Conservation (phyloP, 2,329 filamentous ascomycete species). For the Setomelanomma holmii region DNA sequence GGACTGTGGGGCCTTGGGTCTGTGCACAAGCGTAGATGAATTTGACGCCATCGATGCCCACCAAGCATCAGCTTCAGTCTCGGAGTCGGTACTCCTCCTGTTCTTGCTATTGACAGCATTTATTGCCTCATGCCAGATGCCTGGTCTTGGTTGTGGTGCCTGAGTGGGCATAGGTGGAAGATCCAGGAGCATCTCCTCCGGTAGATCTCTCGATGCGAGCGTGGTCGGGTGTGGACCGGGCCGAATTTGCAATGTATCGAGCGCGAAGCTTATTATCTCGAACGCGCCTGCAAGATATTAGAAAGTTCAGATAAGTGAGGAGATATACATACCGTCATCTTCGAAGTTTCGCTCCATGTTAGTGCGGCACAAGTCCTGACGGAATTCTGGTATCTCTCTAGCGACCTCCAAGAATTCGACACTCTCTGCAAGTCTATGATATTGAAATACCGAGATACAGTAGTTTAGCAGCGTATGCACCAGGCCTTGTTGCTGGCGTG, state of each 20-base stretch:
- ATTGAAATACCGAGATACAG: slow-evolving; percentile 49
- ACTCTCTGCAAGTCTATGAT: slow-evolving; percentile 47
- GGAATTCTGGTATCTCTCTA: slow-evolving; percentile 48
- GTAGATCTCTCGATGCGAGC: slow-evolving; percentile 16
- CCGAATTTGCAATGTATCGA: slow-evolving; percentile 7
- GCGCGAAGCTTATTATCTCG: slow-evolving; percentile 19
- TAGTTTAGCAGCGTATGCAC: slow-evolving; percentile 53
- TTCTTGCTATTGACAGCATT: background rate
- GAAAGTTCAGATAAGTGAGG: no score
- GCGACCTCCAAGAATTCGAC: slow-evolving; percentile 47
- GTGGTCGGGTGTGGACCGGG: background rate
- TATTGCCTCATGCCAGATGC: background rate
- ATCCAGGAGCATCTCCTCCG: slow-evolving; percentile 12
- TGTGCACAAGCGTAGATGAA: slow-evolving; percentile 16
- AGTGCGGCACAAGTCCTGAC: slow-evolving; percentile 50
- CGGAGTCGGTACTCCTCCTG: background rate
- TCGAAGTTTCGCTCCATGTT: slow-evolving; percentile 48
- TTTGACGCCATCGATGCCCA: background rate
- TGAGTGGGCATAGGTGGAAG: background rate
- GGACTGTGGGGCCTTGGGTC: slow-evolving; percentile 8
- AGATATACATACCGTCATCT: slow-evolving; percentile 48
- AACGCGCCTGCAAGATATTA: slow-evolving; percentile 18
- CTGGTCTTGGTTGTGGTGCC: background rate
- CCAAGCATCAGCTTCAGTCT: no score
- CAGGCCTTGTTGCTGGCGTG: slow-evolving; percentile 35